A percentile compares a stretch with the other conserved stretches of the same genome.
These are phyloP conservation scores for Peterozyma toletana DNA, from an alignment of 805 yeast genomes.

Conservation along the genomic window DNA sequence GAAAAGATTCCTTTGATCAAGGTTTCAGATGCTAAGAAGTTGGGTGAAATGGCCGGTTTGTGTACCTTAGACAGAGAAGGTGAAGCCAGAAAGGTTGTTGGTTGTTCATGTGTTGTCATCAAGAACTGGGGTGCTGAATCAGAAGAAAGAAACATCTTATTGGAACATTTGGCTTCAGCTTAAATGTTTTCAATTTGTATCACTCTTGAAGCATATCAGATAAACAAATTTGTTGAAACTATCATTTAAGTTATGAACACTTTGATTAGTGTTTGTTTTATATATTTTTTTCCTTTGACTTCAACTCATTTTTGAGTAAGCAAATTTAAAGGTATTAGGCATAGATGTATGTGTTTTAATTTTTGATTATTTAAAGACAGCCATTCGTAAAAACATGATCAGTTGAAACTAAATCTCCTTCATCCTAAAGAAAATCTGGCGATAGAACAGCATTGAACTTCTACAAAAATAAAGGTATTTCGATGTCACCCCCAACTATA, in stretches of 20 bases:
- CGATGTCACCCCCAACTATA: conserved; percentile 36
- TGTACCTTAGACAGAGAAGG: conserved; percentile 99
- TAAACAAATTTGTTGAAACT: background rate
- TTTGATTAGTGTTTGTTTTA: background rate
- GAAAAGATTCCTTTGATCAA: conserved; percentile 95
- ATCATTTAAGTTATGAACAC: background rate
- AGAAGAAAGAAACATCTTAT: conserved; percentile 91
- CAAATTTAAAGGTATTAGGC: background rate
- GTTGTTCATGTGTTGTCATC: conserved; percentile 99
- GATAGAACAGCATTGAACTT: background rate
- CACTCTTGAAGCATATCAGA: background rate
- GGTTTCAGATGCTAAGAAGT: conserved; percentile 98
- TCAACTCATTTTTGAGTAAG: background rate
- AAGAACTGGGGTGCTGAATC: conserved; percentile 99
- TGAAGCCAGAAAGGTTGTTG: conserved; percentile 99
- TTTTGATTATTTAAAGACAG: background rate
- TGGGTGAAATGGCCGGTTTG: conserved; percentile 99
- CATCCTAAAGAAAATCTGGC: background rate
- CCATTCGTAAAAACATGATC: background rate
- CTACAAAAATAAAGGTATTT: conserved; percentile 35
- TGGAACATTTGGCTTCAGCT: conserved; percentile 80
- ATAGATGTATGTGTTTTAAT: background rate
- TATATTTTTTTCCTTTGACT: background rate
- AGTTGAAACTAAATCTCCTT: no score
- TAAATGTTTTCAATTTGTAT: background rate